Evolutionary conservation across 192 early-diverging fungal genomes (phyloP).

Genomic region (Coemansia sp.): DNA sequence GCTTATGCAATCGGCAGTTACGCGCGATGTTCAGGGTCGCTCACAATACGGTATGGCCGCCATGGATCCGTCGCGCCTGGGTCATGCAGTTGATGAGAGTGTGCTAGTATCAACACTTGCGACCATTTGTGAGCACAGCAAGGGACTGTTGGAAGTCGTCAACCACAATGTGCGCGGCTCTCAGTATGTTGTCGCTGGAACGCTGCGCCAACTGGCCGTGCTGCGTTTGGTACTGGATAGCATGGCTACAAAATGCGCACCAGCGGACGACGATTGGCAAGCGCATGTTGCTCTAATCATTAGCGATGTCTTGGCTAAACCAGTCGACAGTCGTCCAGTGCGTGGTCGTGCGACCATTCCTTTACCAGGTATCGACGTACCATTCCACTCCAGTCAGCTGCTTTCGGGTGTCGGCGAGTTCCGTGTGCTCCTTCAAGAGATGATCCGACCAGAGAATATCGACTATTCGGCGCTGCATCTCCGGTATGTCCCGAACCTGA

Average conservation of each 20-base stretch:
- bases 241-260: slow-evolving; percentile 64
- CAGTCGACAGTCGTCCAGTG: slow-evolving; percentile 64
- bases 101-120: slow-evolving; percentile 68
- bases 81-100: slow-evolving; percentile 73
- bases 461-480: slow-evolving; percentile 66
- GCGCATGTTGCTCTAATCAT: slow-evolving; percentile 75
- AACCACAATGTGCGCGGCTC: slow-evolving; percentile 94
- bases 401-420: slow-evolving; percentile 82
- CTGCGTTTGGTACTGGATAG: slow-evolving; percentile 83
- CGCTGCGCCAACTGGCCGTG: slow-evolving; percentile 71
- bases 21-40: slow-evolving; percentile 72
- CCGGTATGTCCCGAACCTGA: slow-evolving; percentile 95
- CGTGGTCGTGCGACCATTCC: slow-evolving; percentile 89
- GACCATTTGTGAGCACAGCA: slow-evolving; percentile 72
- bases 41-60: slow-evolving; percentile 96
- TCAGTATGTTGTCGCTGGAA: slow-evolving; percentile 93
- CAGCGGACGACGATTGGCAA: slow-evolving; percentile 78
- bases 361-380: slow-evolving; percentile 90
- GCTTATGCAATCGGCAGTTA: slow-evolving; percentile 94
- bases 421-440: slow-evolving; percentile 80
- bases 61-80: slow-evolving; percentile 85
- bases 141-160: slow-evolving; percentile 84
- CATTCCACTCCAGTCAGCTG: slow-evolving; percentile 87
- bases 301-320: slow-evolving; percentile 62
- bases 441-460: slow-evolving; percentile 71